Evolutionary conservation across 2,329 filamentous ascomycete species (phyloP).

Genomic region (Cladophialophora yegresii): DNA sequence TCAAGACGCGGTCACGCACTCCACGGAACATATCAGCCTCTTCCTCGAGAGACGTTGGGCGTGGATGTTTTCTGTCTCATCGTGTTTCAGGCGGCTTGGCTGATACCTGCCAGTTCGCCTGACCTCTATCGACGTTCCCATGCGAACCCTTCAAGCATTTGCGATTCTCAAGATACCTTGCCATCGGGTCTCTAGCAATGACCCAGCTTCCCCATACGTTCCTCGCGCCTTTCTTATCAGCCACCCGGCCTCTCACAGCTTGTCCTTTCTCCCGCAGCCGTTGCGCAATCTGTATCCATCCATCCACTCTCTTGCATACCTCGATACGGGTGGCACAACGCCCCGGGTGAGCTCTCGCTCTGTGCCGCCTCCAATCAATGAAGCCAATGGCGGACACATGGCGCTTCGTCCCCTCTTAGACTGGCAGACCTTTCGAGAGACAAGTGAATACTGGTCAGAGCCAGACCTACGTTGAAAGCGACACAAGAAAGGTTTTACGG

Average conservation of each 20-base stretch:
- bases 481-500: background rate
- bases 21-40: background rate
- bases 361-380: slow-evolving; percentile 6
- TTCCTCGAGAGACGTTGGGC: background rate
- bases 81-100: background rate
- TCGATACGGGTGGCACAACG: background rate
- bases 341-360: slow-evolving; percentile 10
- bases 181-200: background rate
- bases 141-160: background rate
- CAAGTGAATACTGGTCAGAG: background rate
- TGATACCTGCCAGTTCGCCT: background rate
- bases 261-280: background rate
- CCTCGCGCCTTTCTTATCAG: slow-evolving; percentile 11
- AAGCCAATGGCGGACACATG: slow-evolving; percentile 2
- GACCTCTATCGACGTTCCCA: background rate
- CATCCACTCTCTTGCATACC: slow-evolving; percentile 2
- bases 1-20: background rate
- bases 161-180: slow-evolving; percentile 5
- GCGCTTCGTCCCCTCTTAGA: background rate
- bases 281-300: slow-evolving; percentile 12
- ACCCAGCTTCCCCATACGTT: background rate
- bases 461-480: background rate
- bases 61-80: background rate
- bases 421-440: background rate
- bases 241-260: slow-evolving; percentile 6